phyloP scores from a whole-genome alignment of 2,329 filamentous ascomycete species.

The Exophiala dermatitidis region DNA sequence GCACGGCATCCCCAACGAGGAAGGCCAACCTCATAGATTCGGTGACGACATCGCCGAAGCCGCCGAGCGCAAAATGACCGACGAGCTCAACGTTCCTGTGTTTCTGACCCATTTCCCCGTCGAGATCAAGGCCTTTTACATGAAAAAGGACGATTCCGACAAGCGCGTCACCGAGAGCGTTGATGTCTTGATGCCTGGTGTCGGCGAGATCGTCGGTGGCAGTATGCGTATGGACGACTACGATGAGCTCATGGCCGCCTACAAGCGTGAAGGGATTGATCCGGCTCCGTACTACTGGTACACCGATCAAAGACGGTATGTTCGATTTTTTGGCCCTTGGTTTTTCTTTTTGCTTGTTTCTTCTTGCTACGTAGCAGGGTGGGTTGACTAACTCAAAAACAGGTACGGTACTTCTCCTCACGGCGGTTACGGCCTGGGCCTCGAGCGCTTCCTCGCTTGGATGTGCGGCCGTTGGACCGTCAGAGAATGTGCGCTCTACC shows the following conservation, averaged over 20 bases:
- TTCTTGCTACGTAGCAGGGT: not conserved
- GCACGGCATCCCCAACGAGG: slow-evolving; percentile 83
- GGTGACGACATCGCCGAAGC: slow-evolving; percentile 98
- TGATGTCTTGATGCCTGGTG: slow-evolving; percentile 80
- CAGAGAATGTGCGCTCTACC: slow-evolving; percentile 50
- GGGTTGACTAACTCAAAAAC: too few relatives aligned
- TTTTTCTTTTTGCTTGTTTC: slow-evolving; percentile 3
- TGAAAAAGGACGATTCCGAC: slow-evolving; percentile 80
- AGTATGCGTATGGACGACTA: slow-evolving; percentile 93
- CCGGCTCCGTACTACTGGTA: slow-evolving; percentile 95
- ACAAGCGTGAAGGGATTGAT: slow-evolving; percentile 77
- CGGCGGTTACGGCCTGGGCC: slow-evolving; percentile 84
- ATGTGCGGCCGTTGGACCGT: slow-evolving; percentile 60
- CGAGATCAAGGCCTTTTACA: slow-evolving; percentile 99
- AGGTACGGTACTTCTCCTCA: slow-evolving; percentile 81
- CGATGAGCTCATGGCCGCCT: slow-evolving; percentile 82
- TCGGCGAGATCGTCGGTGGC: slow-evolving; percentile 94
- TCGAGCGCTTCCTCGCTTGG: slow-evolving; percentile 72
- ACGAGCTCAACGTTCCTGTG: slow-evolving; percentile 90
- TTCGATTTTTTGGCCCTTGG: slow-evolving; percentile 51
- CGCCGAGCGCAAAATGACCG: slow-evolving; percentile 93
- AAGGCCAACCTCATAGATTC: slow-evolving; percentile 73
- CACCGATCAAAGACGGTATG: slow-evolving; percentile 75
- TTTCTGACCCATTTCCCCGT: slow-evolving; percentile 95
- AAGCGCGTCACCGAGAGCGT: slow-evolving; percentile 84